Percentiles rank a stretch among this genome's conserved stretches.
phyloP scores from a whole-genome alignment of 192 early-diverging fungal species.

The Backusella macrospora region DNA sequence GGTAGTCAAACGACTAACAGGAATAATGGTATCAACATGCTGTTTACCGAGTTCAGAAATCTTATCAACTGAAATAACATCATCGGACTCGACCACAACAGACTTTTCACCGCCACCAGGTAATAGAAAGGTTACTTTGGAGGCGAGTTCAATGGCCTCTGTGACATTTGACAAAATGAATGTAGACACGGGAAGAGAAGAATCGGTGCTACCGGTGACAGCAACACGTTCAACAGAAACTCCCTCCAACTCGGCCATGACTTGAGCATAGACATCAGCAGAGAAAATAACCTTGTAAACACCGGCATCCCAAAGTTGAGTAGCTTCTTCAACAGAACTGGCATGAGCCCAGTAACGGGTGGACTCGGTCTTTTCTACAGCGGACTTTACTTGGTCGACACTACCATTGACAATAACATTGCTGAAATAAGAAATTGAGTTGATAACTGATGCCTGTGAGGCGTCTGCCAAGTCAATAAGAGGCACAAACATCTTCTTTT shows the following conservation, averaged over 20 bases:
- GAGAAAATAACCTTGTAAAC: conserved; percentile 49
- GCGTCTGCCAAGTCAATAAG: conserved; percentile 19
- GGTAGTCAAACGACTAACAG: conserved; percentile 37
- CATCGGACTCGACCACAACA: conserved; percentile 35
- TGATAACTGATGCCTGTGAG: not conserved
- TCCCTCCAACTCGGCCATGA: conserved; percentile 35
- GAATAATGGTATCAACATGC: conserved; percentile 42
- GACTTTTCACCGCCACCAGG: conserved; percentile 46
- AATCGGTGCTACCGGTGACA: conserved; percentile 23
- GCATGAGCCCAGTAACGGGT: conserved; percentile 48
- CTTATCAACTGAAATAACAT: conserved; percentile 29
- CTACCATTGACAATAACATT: conserved; percentile 24
- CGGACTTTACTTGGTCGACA: conserved; percentile 7
- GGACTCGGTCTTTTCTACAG: conserved; percentile 20
- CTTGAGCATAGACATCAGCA: conserved; percentile 29
- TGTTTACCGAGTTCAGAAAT: conserved; percentile 37
- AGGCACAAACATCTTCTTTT: conserved; percentile 24
- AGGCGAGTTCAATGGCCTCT: conserved; percentile 24
- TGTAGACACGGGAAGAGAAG: conserved; percentile 35
- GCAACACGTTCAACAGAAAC: conserved; percentile 51
- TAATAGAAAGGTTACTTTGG: conserved; percentile 36
- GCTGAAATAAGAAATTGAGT: conserved; percentile 22
- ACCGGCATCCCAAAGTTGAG: conserved; percentile 50
- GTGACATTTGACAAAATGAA: conserved; percentile 30
- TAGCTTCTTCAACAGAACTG: conserved; percentile 43